phyloP scores from a whole-genome alignment of 345 rosid species.

The Salix koriyanagi region DNA sequence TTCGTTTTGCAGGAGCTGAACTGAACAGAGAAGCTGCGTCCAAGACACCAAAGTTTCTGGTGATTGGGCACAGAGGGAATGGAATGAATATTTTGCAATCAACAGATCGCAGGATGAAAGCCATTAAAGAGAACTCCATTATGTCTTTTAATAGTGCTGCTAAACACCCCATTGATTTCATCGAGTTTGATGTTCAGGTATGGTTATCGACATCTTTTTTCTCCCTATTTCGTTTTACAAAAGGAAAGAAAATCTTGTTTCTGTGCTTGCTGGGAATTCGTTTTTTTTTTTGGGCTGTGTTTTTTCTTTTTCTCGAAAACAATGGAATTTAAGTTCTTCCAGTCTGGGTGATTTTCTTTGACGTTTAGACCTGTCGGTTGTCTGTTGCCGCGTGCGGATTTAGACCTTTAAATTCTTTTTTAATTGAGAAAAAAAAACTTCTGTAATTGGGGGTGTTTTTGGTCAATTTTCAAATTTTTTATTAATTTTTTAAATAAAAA shows the following conservation, averaged over 20 bases:
- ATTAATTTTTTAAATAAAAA: no score
- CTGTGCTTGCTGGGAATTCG: no score
- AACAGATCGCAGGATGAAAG: constrained; percentile 56
- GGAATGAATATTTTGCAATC: constrained; percentile 79
- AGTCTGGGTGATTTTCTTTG: neutral
- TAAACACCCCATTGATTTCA: constrained; percentile 61
- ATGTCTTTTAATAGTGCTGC: constrained; percentile 77
- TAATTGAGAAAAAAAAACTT: no score
- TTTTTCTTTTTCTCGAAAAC: neutral
- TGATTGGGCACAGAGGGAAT: constrained; percentile 85
- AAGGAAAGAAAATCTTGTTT: neutral
- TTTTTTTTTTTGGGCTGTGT: neutral
- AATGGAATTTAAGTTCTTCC: neutral
- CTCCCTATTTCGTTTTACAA: neutral
- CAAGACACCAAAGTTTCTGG: constrained; percentile 57
- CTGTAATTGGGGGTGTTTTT: no score
- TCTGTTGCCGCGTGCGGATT: neutral
- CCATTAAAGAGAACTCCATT: constrained; percentile 73
- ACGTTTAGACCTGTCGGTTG: neutral
- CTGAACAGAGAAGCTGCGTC: constrained; percentile 22
- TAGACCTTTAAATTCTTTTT: neutral
- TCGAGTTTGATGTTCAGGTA: constrained; percentile 99
- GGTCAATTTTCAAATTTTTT: no score
- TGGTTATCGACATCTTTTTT: neutral
- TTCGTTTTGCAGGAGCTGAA: constrained; percentile 36